Conservation (phyloP, 73 alveolate genomes). For the Effrenium voratum region DNA sequence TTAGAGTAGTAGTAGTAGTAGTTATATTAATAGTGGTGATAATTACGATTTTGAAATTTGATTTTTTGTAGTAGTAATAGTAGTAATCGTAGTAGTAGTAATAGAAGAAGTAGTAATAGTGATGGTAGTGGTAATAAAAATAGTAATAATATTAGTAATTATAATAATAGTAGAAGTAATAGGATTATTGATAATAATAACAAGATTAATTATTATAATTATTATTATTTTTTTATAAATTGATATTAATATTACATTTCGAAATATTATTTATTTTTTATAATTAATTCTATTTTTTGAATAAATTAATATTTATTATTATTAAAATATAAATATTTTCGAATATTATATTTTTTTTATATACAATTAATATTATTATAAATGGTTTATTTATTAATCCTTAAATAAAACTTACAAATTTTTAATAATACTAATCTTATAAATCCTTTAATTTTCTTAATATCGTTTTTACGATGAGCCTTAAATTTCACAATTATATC, state of each 20-base stretch:
- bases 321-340: neutral
- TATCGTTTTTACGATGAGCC: neutral
- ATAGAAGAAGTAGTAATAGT: too few species aligned
- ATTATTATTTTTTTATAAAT: neutral
- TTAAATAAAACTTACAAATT: neutral
- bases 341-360: neutral
- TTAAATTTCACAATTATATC: too few species aligned
- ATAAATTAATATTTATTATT: neutral
- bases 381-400: neutral
- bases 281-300: neutral
- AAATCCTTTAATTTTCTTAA: neutral
- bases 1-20: too few species aligned
- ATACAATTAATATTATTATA: neutral
- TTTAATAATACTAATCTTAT: neutral
- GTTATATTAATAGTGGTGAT: too few species aligned
- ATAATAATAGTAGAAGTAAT: neutral
- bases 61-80: too few species aligned
- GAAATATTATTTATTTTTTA: neutral
- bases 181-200: neutral
- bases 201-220: neutral
- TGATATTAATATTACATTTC: neutral
- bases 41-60: too few species aligned
- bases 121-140: too few species aligned
- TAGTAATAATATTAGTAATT: too few species aligned
- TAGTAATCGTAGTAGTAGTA: too few species aligned